Evolutionary conservation across 108 stramenopile species (phyloP).

Genomic region (Nitzschia palea): DNA sequence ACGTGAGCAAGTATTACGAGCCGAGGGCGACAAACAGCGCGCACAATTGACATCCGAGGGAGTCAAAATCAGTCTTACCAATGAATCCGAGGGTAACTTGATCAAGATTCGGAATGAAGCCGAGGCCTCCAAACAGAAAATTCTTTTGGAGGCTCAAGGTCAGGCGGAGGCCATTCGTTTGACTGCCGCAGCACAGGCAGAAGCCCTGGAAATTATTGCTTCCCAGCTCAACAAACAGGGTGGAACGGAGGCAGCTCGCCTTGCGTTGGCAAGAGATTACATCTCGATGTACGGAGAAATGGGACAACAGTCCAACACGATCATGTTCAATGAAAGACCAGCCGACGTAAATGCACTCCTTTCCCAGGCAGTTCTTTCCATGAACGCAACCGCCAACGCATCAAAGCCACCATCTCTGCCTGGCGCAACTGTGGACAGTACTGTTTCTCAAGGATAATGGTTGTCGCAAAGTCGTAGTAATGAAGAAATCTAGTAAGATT

Average conservation of each 20-base stretch:
- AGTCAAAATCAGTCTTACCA: conserved; percentile 91
- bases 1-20: conserved; percentile 93
- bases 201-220: conserved; percentile 76
- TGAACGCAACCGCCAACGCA: conserved; percentile 46
- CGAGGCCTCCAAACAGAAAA: conserved; percentile 78
- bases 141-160: conserved; percentile 90
- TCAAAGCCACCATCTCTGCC: not conserved
- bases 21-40: conserved; percentile 93
- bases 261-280: conserved; percentile 92
- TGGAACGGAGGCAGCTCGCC: conserved; percentile 84
- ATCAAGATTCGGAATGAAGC: conserved; percentile 93
- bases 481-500: not conserved
- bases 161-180: conserved; percentile 86
- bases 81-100: conserved; percentile 96
- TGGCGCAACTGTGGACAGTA: not conserved
- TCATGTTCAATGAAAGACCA: conserved; percentile 93
- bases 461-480: too few relatives aligned
- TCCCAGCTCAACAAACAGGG: conserved; percentile 62
- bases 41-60: conserved; percentile 94
- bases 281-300: conserved; percentile 97
- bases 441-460: too few relatives aligned
- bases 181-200: conserved; percentile 87
- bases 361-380: conserved; percentile 71
- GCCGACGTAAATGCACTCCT: conserved; percentile 89
- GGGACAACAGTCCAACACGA: conserved; percentile 94